A percentile compares a stretch with the other conserved stretches of the same genome.
These are phyloP conservation scores for Phanerodontia chrysosporium DNA, from an alignment of 768 basidiomycete genomes.

Conservation along the genomic window DNA sequence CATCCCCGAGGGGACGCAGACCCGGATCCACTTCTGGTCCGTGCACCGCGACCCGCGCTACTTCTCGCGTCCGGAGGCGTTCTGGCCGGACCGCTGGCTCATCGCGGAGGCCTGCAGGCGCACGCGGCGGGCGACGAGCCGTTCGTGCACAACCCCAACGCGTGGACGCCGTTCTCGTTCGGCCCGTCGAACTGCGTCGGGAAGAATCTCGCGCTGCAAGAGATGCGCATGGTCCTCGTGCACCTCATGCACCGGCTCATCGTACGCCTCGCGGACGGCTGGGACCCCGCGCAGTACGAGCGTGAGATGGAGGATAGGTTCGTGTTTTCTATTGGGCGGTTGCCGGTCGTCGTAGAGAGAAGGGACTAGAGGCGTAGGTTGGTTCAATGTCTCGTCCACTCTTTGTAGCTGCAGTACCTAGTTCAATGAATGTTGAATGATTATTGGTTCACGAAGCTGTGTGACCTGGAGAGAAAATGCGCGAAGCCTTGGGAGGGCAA, in stretches of 20 bases:
- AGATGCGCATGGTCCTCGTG: constrained; percentile 30
- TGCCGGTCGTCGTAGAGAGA: constrained; percentile 7
- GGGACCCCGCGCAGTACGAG: constrained; percentile 25
- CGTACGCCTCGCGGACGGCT: constrained; percentile 27
- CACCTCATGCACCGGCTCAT: constrained; percentile 33
- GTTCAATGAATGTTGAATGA: too few relatives aligned
- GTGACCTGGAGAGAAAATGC: too few relatives aligned
- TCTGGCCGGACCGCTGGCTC: constrained; percentile 42
- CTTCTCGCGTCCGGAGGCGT: constrained; percentile 36
- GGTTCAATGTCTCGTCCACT: too few relatives aligned
- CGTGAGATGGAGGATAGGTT: constrained; percentile 26
- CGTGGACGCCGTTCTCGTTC: constrained; percentile 40
- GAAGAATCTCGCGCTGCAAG: constrained; percentile 37
- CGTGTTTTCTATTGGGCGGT: constrained; percentile 14
- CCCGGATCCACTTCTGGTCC: constrained; percentile 32
- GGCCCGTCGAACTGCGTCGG: constrained; percentile 52
- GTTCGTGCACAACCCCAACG: constrained; percentile 24
- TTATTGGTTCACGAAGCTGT: too few relatives aligned
- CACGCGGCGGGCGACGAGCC: neutral
- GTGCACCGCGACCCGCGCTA: constrained; percentile 40
- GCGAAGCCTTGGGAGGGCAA: too few relatives aligned
- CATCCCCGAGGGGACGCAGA: constrained; percentile 14
- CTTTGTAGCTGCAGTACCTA: too few relatives aligned
- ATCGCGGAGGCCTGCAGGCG: constrained; percentile 6
- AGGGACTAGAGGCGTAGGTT: neutral